These are phyloP conservation scores for Chrysoporthe austroafricana DNA, from an alignment of 2,329 filamentous ascomycete genomes.

Conservation along the genomic window DNA sequence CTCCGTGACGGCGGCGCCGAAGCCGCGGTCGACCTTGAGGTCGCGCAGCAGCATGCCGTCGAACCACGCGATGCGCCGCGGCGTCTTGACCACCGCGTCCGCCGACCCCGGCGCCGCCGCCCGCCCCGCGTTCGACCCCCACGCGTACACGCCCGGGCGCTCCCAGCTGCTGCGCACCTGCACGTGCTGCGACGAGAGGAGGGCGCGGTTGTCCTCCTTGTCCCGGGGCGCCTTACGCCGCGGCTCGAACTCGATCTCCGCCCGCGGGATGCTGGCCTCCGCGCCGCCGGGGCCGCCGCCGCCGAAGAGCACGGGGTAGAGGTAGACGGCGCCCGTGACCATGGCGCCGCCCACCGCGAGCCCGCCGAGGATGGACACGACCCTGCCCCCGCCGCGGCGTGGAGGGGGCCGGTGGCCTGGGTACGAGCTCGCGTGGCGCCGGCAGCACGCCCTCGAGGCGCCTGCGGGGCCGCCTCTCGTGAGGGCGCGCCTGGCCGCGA, in stretches of 20 bases:
- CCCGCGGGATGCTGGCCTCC: conserved; percentile 39
- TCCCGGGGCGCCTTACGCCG: conserved; percentile 59
- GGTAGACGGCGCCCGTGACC: conserved; percentile 15
- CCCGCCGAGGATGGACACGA: conserved; percentile 13
- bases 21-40: conserved; percentile 79
- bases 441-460: background rate
- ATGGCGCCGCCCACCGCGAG: conserved; percentile 13
- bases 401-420: conserved; percentile 11
- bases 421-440: conserved; percentile 20
- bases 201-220: conserved; percentile 73
- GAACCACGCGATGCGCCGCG: conserved; percentile 79
- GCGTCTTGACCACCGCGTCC: conserved; percentile 78
- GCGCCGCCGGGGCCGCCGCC: conserved; percentile 20
- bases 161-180: conserved; percentile 84
- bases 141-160: conserved; percentile 88
- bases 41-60: conserved; percentile 83
- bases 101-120: conserved; percentile 86
- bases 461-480: background rate
- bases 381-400: background rate
- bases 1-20: conserved; percentile 86
- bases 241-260: conserved; percentile 71
- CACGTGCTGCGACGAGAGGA: conserved; percentile 82
- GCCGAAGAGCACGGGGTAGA: conserved; percentile 28
- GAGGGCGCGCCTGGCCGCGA: conserved; percentile 11
- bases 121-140: conserved; percentile 84